Base-by-base conservation (phyloP, 495 filamentous ascomycete species). In the Cercophora newfieldiana region DNA sequence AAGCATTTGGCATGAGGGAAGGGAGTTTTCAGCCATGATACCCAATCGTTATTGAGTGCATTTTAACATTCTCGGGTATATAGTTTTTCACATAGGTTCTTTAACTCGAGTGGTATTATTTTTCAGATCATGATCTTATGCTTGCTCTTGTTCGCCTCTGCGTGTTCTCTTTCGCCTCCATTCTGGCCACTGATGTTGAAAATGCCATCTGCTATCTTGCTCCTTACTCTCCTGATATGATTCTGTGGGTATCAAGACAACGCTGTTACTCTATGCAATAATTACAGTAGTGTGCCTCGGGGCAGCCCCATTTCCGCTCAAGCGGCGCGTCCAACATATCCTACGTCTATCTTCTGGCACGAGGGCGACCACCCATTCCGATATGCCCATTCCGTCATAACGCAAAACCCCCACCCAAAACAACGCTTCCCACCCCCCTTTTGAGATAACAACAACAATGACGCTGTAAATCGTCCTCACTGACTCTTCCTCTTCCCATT, bases 1-100 rank as follows among this genome's bases (percentile, higher is more conserved):
- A 18, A 14, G 31, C 28, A 6, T 7, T 0, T 16, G 30, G 31
- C 29, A 5, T 12, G 19, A 50, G 8, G 25, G 4, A 50, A 61
- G 59, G 28, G 24, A 18, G 49, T 25, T 24, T 22, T 26, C n/a
- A 30, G 21, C 25, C 37, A 61, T 61, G 59, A 61, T 61, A 61
- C 59, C 59, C 59, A 61, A 61, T 61, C 59, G 59, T 49, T 61
- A 61, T 16, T 30, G 3, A 21, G 22, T 19, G 22, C 24, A 25
- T 48, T 61, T 61, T 60, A 44, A 37, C 33, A 18, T 53, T 53
- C 50, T 10, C 30, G 7, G 24, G 24, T 44, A 49, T n/a, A 48
- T 18, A 37, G 14, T 37, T 60, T 29, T 44, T n/a, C 16, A 24
- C 33, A 47, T 60, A 57, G 21, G n/a, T 68, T 53, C 10, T 53